Conservation (phyloP, 106 monocot species). For the Platanthera zijinensis region DNA sequence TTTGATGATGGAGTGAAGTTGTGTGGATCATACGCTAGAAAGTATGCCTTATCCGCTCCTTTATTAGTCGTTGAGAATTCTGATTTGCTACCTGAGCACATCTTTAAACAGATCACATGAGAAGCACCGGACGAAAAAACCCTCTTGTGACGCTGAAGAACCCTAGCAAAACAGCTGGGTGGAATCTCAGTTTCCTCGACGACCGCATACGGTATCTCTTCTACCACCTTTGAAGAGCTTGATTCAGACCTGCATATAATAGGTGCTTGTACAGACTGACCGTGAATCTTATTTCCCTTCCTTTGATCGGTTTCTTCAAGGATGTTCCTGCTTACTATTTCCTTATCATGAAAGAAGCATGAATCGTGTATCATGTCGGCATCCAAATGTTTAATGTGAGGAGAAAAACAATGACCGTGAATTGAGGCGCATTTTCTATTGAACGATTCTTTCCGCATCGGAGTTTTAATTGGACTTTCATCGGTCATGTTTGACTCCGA, state of each 20-base stretch:
- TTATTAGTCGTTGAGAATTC: conserved; percentile 42
- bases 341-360: conserved; percentile 16
- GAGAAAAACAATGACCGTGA: conserved; percentile 20
- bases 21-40: conserved; percentile 44
- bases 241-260: conserved; percentile 21
- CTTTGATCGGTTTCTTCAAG: conserved; percentile 29
- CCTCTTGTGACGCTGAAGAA: conserved; percentile 44
- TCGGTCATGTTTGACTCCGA: conserved; percentile 44
- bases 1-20: conserved; percentile 38
- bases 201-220: conserved; percentile 18
- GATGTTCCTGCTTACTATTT: conserved; percentile 14
- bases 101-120: conserved; percentile 36
- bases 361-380: background rate
- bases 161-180: conserved; percentile 63
- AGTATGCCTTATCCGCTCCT: conserved; percentile 35
- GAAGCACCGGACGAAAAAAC: conserved; percentile 33
- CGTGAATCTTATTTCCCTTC: conserved; percentile 13
- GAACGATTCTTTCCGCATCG: conserved; percentile 23
- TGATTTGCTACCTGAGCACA: conserved; percentile 39
- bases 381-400: conserved; percentile 17
- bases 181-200: conserved; percentile 44
- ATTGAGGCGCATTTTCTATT: conserved; percentile 23
- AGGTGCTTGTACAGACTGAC: conserved; percentile 13
- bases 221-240: conserved; percentile 21
- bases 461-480: conserved; percentile 32